These are phyloP conservation scores for Teunomyces lycoperdinae DNA, from an alignment of 805 yeast species.

Conservation along the genomic window DNA sequence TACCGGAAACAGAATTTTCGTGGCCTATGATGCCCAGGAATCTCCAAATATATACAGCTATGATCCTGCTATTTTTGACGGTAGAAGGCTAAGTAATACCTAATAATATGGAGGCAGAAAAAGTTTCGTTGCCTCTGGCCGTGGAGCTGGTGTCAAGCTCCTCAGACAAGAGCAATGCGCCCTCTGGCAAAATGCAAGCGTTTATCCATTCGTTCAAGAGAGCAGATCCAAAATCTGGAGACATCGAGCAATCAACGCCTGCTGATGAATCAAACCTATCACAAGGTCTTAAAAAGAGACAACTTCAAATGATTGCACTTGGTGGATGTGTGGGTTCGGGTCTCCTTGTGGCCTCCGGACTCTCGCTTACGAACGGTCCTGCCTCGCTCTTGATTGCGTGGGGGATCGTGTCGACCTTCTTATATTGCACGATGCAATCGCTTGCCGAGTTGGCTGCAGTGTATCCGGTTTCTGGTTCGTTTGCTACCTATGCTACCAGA, in stretches of 20 bases:
- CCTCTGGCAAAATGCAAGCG: constrained; percentile 17
- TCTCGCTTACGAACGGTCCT: constrained; percentile 34
- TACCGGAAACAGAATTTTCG: neutral
- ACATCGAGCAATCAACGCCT: constrained; percentile 7
- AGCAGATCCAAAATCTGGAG: constrained; percentile 17
- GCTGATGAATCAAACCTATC: constrained; percentile 13
- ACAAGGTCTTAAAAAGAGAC: constrained; percentile 28
- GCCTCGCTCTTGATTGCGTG: constrained; percentile 35
- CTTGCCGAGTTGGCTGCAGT: constrained; percentile 39
- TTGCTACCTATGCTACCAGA: constrained; percentile 39
- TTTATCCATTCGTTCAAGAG: constrained; percentile 30
- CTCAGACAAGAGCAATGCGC: neutral
- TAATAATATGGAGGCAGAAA: neutral
- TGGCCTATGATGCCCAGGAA: neutral
- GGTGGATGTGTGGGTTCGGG: constrained; percentile 45
- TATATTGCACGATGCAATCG: constrained; percentile 44
- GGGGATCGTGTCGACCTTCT: constrained; percentile 38
- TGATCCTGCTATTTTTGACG: too few species aligned
- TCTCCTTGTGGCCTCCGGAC: constrained; percentile 38
- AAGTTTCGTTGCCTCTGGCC: neutral
- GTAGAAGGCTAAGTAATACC: too few species aligned
- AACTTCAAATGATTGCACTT: constrained; percentile 38
- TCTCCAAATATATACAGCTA: neutral
- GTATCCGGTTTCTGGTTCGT: constrained; percentile 40
- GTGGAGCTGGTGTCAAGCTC: neutral